Evolutionary conservation across 1,139 yeast genomes (phyloP).

Genomic region (Candida frijolesensis): DNA sequence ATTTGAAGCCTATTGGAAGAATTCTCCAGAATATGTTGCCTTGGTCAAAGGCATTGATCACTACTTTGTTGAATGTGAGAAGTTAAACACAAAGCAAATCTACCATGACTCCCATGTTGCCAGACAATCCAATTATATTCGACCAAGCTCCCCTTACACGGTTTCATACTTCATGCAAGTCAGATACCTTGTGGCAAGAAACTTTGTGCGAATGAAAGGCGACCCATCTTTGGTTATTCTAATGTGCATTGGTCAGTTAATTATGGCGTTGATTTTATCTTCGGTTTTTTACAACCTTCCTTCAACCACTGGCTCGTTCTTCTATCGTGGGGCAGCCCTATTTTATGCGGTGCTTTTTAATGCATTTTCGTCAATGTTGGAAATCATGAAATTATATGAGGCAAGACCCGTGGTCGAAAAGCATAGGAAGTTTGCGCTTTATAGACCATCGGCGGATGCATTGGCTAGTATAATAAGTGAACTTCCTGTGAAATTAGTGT

Average conservation of each 20-base stretch:
- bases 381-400: conserved; percentile 56
- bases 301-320: conserved; percentile 51
- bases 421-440: conserved; percentile 63
- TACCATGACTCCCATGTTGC: conserved; percentile 30
- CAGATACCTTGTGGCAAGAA: conserved; percentile 29
- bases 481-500: conserved; percentile 53
- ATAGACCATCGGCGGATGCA: conserved; percentile 67
- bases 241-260: conserved; percentile 26
- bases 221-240: conserved; percentile 33
- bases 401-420: conserved; percentile 64
- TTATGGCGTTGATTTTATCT: conserved; percentile 39
- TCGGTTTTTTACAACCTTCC: conserved; percentile 57
- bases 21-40: conserved; percentile 21
- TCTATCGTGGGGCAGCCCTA: conserved; percentile 57
- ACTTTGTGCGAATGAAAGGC: conserved; percentile 29
- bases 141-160: conserved; percentile 32
- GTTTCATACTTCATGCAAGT: conserved; percentile 39
- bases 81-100: conserved; percentile 9
- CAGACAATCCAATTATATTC: conserved; percentile 28
- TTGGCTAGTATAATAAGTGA: conserved; percentile 59
- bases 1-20: conserved; percentile 27
- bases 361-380: conserved; percentile 59
- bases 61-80: conserved; percentile 13
- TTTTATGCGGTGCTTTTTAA: conserved; percentile 60
- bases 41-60: conserved; percentile 22